A percentile compares a stretch with the other conserved stretches of the same genome.
Conservation (phyloP, 441 rosid species). For the Jatropha podagrica region DNA sequence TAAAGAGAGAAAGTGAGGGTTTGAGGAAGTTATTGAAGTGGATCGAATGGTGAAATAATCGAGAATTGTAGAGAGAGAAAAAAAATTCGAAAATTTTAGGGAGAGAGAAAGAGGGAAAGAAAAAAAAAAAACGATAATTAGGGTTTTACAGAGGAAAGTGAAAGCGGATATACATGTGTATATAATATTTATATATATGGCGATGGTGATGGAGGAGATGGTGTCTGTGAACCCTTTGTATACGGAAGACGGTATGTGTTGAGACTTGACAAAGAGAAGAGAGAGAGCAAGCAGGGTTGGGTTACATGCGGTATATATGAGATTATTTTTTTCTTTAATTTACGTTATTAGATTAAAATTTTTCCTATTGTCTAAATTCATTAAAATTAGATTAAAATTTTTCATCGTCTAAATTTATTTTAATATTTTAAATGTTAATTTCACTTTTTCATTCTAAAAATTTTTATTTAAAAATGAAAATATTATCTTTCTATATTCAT, state of each 20-base stretch:
- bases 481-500: too few relatives aligned
- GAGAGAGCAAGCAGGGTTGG: not conserved
- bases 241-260: not conserved
- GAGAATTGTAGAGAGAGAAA: not conserved
- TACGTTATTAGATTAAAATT: too few relatives aligned
- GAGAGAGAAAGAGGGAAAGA: not conserved
- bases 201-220: not conserved
- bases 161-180: not conserved
- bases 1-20: slow-evolving; percentile 6
- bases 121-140: slow-evolving; percentile 12
- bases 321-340: not conserved
- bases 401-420: too few relatives aligned
- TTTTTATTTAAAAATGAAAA: too few relatives aligned
- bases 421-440: too few relatives aligned
- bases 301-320: not conserved
- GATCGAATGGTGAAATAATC: slow-evolving; percentile 15
- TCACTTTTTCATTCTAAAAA: too few relatives aligned
- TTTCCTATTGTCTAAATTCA: too few relatives aligned
- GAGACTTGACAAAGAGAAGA: not conserved
- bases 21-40: not conserved
- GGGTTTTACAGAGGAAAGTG: slow-evolving; percentile 27
- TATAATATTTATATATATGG: not conserved
- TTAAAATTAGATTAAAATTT: too few relatives aligned
- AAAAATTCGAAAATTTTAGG: not conserved
- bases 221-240: not conserved